These are phyloP conservation scores for Ocimum tenuiflorum DNA, from an alignment of 257 asterid species.

Conservation along the genomic window DNA sequence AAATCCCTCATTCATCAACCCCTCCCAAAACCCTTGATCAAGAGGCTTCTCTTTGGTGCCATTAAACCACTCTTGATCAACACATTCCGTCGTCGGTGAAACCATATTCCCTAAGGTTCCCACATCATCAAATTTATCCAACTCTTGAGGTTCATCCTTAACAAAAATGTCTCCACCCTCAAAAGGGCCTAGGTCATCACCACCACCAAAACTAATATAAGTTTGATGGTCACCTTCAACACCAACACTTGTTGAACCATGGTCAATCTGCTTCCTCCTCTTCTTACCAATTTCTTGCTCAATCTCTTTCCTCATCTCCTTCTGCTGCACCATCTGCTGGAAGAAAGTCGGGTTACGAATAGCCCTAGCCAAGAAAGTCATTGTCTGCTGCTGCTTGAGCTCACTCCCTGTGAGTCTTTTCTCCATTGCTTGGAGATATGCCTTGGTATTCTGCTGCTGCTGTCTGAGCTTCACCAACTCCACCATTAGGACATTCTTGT, in stretches of 20 bases:
- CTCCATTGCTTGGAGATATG: constrained; percentile 44
- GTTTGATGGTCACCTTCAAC: background rate
- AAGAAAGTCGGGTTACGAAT: constrained; percentile 45
- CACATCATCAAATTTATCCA: constrained; percentile 10
- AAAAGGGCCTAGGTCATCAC: background rate
- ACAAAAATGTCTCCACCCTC: background rate
- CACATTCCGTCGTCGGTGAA: background rate
- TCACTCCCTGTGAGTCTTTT: constrained; percentile 45
- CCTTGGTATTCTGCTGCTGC: constrained; percentile 47
- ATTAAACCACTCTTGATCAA: background rate
- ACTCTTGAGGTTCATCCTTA: constrained; percentile 8
- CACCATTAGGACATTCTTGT: constrained; percentile 46
- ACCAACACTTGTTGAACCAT: constrained; percentile 3
- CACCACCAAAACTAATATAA: background rate
- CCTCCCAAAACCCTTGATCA: constrained; percentile 50
- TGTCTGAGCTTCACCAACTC: constrained; percentile 68
- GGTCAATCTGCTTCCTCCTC: constrained; percentile 38
- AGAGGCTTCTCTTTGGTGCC: constrained; percentile 14
- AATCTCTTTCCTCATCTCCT: constrained; percentile 36
- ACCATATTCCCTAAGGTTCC: constrained; percentile 9
- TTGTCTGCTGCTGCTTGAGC: constrained; percentile 46
- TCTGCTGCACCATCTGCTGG: constrained; percentile 38
- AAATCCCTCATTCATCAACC: constrained; percentile 24
- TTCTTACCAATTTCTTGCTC: constrained; percentile 38
- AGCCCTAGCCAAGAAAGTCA: constrained; percentile 58